These are phyloP conservation scores for Bipolaris cookei DNA, from an alignment of 2,329 filamentous ascomycete species.

Conservation along the genomic window DNA sequence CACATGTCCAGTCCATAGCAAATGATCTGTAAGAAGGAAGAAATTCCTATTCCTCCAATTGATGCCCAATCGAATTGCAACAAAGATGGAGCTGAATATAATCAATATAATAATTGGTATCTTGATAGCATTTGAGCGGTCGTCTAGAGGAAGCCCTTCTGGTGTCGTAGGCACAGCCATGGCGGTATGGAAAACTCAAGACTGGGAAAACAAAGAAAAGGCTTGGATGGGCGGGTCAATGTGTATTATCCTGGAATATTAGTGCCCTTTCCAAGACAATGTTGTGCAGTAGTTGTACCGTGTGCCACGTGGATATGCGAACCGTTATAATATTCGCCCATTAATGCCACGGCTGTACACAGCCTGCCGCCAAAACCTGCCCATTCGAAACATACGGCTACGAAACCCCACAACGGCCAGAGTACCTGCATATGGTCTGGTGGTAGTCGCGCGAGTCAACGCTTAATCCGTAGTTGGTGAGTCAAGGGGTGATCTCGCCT, in stretches of 20 bases:
- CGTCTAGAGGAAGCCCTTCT: conserved; percentile 26
- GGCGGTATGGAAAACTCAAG: background rate
- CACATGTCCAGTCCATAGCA: conserved; percentile 35
- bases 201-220: background rate
- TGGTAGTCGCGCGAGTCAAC: conserved; percentile 1
- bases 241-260: background rate
- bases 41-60: conserved; percentile 32
- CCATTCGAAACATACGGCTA: background rate
- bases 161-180: conserved; percentile 24
- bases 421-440: background rate
- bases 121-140: conserved; percentile 31
- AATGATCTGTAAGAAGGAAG: conserved; percentile 33
- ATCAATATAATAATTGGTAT: conserved; percentile 32
- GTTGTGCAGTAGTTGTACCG: background rate
- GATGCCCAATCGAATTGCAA: conserved; percentile 25
- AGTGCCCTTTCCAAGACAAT: background rate
- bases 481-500: conserved; percentile 6
- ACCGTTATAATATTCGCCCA: conserved; percentile 13
- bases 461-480: background rate
- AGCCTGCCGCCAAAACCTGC: conserved; percentile 1
- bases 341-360: background rate
- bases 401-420: background rate
- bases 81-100: conserved; percentile 33
- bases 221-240: background rate
- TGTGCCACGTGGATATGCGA: background rate